Conservation (phyloP, 73 alveolate genomes). For the Paramecium bursaria region DNA sequence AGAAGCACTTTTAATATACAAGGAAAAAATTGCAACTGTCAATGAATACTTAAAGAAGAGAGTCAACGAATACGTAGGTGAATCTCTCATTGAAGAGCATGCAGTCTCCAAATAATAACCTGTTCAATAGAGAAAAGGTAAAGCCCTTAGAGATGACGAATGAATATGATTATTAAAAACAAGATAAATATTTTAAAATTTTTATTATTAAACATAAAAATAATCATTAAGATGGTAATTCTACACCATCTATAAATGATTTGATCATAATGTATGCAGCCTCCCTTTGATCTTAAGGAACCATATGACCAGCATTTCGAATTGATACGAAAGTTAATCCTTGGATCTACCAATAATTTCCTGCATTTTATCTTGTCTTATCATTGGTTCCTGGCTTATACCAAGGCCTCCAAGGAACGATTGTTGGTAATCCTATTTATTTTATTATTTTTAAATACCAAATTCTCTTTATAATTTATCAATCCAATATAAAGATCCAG, state of each 20-base stretch:
- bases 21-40: constrained; percentile 5
- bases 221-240: constrained; percentile 53
- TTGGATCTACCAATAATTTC: constrained; percentile 22
- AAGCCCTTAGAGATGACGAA: too few relatives aligned
- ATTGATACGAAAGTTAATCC: constrained; percentile 66
- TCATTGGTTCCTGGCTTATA: constrained; percentile 27
- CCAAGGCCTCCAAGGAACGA: constrained; percentile 55
- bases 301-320: constrained; percentile 93
- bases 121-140: constrained; percentile 16
- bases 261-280: constrained; percentile 77
- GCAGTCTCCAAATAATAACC: constrained; percentile 8
- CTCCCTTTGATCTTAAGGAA: constrained; percentile 89
- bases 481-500: constrained; percentile 51
- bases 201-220: too few relatives aligned
- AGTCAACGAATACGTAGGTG: constrained; percentile 39
- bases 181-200: too few relatives aligned
- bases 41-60: constrained; percentile 49
- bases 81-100: constrained; percentile 34
- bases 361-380: constrained; percentile 32
- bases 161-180: too few relatives aligned
- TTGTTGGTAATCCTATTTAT: constrained; percentile 40
- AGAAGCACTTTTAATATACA: constrained; percentile 42
- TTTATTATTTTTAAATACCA: too few relatives aligned
- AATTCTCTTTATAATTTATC: constrained; percentile 47
- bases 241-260: constrained; percentile 77